Evolutionary conservation across 495 filamentous ascomycete species (phyloP).

Genomic region (Hypomontagnella submonticulosa): DNA sequence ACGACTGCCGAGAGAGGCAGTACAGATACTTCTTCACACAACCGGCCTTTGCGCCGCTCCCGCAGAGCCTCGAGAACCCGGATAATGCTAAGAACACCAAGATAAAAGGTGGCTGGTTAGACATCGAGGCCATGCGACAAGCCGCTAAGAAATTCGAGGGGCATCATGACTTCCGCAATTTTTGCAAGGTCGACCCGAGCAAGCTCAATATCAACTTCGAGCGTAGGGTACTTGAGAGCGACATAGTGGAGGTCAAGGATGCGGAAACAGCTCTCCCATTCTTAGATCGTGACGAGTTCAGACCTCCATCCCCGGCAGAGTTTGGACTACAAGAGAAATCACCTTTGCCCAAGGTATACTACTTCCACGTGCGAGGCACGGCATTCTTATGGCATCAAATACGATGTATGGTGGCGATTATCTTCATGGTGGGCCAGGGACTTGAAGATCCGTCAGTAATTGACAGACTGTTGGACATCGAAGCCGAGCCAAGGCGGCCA

Average conservation of each 20-base stretch:
- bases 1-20: conserved; percentile 86
- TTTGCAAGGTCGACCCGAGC: conserved; percentile 87
- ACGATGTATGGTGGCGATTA: conserved; percentile 84
- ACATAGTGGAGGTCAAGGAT: conserved; percentile 74
- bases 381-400: conserved; percentile 99
- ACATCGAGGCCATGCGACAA: conserved; percentile 85
- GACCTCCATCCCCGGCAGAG: conserved; percentile 20
- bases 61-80: conserved; percentile 46
- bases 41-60: conserved; percentile 78
- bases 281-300: conserved; percentile 44
- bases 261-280: conserved; percentile 58
- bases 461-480: conserved; percentile 74
- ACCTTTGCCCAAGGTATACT: conserved; percentile 74
- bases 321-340: conserved; percentile 15
- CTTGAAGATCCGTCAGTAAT: conserved; percentile 81
- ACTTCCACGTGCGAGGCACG: conserved; percentile 86
- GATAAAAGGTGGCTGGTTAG: conserved; percentile 64
- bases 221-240: conserved; percentile 77
- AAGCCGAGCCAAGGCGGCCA: conserved; percentile 75
- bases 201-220: conserved; percentile 88
- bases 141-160: conserved; percentile 84
- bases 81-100: conserved; percentile 39
- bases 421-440: conserved; percentile 93
- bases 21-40: conserved; percentile 99
- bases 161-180: conserved; percentile 93